Conservation (phyloP, 345 rosid species). For the Dipteronia sinensis region DNA sequence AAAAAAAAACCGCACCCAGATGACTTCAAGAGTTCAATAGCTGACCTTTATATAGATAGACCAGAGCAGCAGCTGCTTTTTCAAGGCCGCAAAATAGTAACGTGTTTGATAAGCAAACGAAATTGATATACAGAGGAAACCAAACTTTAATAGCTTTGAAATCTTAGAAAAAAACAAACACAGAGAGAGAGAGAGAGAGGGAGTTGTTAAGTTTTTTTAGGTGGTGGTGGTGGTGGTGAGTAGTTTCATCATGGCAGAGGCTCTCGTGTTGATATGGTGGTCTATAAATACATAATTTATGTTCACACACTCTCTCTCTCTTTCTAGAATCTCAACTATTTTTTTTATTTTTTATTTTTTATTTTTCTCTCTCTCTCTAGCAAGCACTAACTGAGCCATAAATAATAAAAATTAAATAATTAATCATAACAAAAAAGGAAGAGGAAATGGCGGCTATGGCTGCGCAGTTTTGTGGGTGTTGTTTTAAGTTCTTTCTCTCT, state of each 20-base stretch:
- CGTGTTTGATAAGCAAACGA: conserved; percentile 31
- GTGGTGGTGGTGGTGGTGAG: conserved; percentile 2
- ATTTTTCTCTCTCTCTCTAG: background rate
- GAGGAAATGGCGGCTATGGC: conserved; percentile 75
- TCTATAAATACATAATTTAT: conserved; percentile 37
- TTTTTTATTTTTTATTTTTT: background rate
- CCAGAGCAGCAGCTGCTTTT: conserved; percentile 21
- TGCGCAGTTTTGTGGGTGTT: conserved; percentile 47
- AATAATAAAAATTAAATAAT: conserved; percentile 13
- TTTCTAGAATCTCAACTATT: conserved; percentile 28
- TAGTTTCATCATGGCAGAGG: conserved; percentile 27
- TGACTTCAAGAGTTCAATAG: too few species aligned
- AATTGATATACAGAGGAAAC: background rate
- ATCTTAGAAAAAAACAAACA: conserved; percentile 9
- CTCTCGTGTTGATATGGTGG: conserved; percentile 14
- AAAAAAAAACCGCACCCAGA: background rate
- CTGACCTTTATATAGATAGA: too few species aligned
- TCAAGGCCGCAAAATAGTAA: conserved; percentile 22
- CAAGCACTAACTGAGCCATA: background rate
- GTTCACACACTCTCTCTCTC: background rate
- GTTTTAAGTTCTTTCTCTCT: background rate
- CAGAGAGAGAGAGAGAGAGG: too few species aligned
- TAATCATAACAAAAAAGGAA: conserved; percentile 20
- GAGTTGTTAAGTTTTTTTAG: background rate
- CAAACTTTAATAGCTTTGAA: background rate